These are phyloP conservation scores for Xylariales sp. DNA, from an alignment of 2,329 filamentous ascomycete genomes.

Conservation along the genomic window DNA sequence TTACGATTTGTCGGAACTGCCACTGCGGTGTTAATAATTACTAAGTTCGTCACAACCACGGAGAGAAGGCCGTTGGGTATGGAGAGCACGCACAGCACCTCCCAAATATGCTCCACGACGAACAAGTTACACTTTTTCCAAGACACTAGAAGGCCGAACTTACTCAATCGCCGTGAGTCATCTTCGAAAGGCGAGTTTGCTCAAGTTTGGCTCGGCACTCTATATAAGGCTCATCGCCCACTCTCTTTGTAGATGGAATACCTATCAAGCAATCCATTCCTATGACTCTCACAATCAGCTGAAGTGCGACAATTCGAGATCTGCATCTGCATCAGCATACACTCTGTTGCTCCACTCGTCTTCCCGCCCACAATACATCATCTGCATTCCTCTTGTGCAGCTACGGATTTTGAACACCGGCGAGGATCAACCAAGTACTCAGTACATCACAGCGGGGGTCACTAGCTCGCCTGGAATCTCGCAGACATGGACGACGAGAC, in stretches of 20 bases:
- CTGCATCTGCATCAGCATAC: background rate
- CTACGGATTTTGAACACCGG: background rate
- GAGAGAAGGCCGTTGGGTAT: background rate
- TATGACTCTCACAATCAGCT: background rate
- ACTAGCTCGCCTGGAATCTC: background rate
- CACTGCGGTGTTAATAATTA: background rate
- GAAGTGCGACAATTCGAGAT: background rate
- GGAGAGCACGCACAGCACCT: background rate
- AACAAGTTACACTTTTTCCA: background rate
- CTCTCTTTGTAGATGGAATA: background rate
- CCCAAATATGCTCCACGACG: background rate
- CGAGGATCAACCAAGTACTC: background rate
- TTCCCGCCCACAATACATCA: background rate
- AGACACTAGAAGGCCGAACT: too few relatives aligned
- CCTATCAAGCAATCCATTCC: background rate
- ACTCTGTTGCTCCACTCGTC: background rate
- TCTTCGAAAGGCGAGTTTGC: background rate
- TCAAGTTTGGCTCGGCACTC: background rate
- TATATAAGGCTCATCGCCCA: background rate
- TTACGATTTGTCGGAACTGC: background rate
- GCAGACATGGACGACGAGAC: background rate
- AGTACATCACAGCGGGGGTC: background rate
- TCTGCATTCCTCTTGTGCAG: background rate
- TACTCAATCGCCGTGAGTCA: too few relatives aligned
- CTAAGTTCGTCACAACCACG: background rate